Evolutionary conservation across 106 monocot species (phyloP), one percentile per base, ranked within the genome.

Genomic region (Dendrobium nobile): DNA sequence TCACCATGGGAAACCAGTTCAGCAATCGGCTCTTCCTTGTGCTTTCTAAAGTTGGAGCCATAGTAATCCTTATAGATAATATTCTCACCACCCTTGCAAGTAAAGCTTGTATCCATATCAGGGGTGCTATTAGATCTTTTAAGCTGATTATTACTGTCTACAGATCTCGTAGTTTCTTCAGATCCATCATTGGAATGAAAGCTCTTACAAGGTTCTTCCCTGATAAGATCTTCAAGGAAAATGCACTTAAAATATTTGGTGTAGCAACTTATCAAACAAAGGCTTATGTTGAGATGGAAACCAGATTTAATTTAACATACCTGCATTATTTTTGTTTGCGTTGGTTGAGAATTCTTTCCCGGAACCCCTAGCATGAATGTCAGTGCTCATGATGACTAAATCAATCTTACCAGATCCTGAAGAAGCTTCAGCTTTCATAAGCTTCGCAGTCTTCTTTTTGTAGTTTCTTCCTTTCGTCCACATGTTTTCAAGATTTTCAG

Each of bases 391-490:
- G 67, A 78, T 56, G 54, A 78, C 82, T 40, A 82, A 81, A 77
- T 72, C 27, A 61, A 82, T 70, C 19, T 77, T 87, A 19, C 72
- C 77, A 48, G 78, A 67, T 64, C 54, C 67, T 76, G 77, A 77
- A 42, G 80, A 48, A 56, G 51, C 15, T 16, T 78, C 86, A 56
- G 79, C 78, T 85, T 91, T 90, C 15, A 72, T 22, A 47, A 87
- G 67, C 40, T 84, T 80, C 19, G 82, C 88, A 78, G 77, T 83
- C 73, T 93, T 99, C 85, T 93, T 99, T 79, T 91, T 80, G 84
- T 99, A 99, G 84, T 99, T 92, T 90, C 91, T 92, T 78, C 99
- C 99, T 90, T 90, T 99, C 54, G 95, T 88, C 99, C 99, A 99
- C 95, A 99, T 87, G 78, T 95, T 93, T n/a, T 99, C 99, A 84